A percentile compares a stretch with the other conserved stretches of the same genome.
phyloP scores from a whole-genome alignment of 768 basidiomycete species.

The Hypholoma sublateritium region DNA sequence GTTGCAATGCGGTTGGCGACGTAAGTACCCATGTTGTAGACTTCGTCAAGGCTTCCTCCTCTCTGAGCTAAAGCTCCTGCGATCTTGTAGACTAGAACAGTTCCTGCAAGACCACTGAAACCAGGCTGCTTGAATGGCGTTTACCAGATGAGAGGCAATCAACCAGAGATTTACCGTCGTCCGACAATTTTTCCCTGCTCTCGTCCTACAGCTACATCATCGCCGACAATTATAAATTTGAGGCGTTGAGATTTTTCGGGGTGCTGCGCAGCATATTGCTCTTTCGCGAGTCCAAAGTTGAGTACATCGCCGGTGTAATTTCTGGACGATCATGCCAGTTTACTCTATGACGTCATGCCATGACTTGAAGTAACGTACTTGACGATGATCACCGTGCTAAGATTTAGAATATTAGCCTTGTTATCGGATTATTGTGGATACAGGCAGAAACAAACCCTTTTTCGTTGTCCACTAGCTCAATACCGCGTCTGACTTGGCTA shows the following conservation, averaged over 20 bases:
- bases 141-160: background rate
- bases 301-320: constrained; percentile 92
- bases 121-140: background rate
- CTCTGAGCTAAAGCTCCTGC: constrained; percentile 77
- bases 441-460: constrained; percentile 51
- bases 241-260: constrained; percentile 67
- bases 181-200: constrained; percentile 85
- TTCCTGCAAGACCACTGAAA: constrained; percentile 75
- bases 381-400: constrained; percentile 78
- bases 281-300: constrained; percentile 88
- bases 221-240: constrained; percentile 81
- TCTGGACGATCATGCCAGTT: constrained; percentile 32
- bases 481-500: constrained; percentile 77
- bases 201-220: constrained; percentile 86
- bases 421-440: background rate
- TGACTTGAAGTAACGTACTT: constrained; percentile 50
- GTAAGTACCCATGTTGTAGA: constrained; percentile 66
- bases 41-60: constrained; percentile 68
- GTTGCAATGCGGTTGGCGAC: constrained; percentile 70
- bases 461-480: constrained; percentile 73
- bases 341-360: background rate
- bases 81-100: constrained; percentile 86
- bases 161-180: constrained; percentile 47
- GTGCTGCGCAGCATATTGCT: constrained; percentile 73
- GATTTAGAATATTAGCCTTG: background rate